Conservation (phyloP, 2,329 filamentous ascomycete species). For the Fusarium tricinctum region DNA sequence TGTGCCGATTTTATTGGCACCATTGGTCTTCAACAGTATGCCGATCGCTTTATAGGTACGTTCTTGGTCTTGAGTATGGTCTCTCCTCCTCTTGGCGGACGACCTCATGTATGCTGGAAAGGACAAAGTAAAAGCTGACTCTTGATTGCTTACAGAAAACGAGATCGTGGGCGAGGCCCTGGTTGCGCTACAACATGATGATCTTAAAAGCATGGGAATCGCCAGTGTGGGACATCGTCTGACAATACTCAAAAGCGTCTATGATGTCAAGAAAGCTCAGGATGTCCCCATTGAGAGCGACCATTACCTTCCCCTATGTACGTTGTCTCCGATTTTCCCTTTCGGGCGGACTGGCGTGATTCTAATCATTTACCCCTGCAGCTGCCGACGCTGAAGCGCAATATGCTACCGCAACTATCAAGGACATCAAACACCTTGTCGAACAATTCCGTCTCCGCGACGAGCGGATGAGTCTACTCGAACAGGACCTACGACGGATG, state of each 20-base stretch:
- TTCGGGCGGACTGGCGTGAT: conserved; percentile 42
- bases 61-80: conserved; percentile 38
- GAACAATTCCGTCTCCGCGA: conserved; percentile 91
- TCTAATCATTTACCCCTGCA: conserved; percentile 55
- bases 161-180: conserved; percentile 94
- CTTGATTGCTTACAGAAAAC: conserved; percentile 74
- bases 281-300: conserved; percentile 92
- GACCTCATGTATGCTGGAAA: neutral
- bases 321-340: conserved; percentile 35
- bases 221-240: conserved; percentile 92
- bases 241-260: conserved; percentile 95
- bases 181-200: conserved; percentile 88
- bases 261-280: conserved; percentile 95
- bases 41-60: conserved; percentile 85
- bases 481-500: conserved; percentile 85
- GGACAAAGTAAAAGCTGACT: conserved; percentile 29
- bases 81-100: neutral
- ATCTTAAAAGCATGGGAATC: conserved; percentile 95
- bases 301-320: conserved; percentile 94
- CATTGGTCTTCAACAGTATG: conserved; percentile 86
- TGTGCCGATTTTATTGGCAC: conserved; percentile 89
- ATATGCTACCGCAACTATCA: conserved; percentile 88
- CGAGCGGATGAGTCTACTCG: conserved; percentile 86
- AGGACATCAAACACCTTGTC: conserved; percentile 92
- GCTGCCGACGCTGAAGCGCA: conserved; percentile 90